A percentile compares a stretch with the other conserved stretches of the same genome.
Evolutionary conservation across 176 grass and related monocot genomes (phyloP).

Genomic region (Eleusine coracana): DNA sequence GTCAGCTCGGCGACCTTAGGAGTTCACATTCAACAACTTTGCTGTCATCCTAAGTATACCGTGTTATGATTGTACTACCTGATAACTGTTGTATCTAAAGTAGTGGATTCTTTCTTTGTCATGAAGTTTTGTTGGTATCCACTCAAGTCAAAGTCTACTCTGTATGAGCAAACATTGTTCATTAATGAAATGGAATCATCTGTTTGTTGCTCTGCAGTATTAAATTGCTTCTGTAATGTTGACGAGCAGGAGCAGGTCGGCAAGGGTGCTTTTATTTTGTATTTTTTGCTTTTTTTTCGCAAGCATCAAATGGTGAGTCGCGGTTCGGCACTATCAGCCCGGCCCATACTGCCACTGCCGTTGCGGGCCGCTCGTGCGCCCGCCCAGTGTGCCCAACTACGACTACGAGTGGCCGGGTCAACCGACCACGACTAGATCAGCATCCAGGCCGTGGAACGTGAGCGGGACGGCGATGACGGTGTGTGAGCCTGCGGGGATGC

Average conservation of each 20-base stretch:
- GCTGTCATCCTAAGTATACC: slow-evolving; percentile 14
- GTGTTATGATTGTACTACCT: slow-evolving; percentile 22
- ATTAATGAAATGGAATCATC: neutral
- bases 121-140: slow-evolving; percentile 23
- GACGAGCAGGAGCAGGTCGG: neutral
- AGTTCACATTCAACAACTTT: neutral
- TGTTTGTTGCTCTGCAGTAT: neutral
- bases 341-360: no score
- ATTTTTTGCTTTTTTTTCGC: no score
- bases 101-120: neutral
- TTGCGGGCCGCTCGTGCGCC: no score
- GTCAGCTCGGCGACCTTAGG: neutral
- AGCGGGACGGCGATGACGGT: neutral
- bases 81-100: slow-evolving; percentile 2
- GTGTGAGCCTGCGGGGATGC: neutral
- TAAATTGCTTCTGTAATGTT: no score
- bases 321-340: no score
- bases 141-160: neutral
- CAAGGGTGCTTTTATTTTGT: no score
- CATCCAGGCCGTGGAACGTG: neutral
- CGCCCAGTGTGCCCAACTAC: no score
- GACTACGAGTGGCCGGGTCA: no score
- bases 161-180: neutral
- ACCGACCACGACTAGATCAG: no score
- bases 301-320: no score